Conservation (phyloP, 768 basidiomycete species). For the Suillus plorans region DNA sequence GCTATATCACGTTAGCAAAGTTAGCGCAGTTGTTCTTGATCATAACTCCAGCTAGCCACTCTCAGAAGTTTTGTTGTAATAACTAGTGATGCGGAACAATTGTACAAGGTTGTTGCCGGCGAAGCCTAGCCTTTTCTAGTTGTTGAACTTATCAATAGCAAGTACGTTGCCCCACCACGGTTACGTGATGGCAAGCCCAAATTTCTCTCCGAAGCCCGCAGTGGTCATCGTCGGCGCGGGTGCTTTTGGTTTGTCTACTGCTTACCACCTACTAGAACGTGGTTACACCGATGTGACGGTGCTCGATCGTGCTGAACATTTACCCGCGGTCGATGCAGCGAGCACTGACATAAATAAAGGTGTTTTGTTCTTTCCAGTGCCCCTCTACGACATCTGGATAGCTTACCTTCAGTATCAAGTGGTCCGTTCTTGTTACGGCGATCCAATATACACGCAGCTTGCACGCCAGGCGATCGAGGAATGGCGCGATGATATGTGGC, state of each 20-base stretch:
- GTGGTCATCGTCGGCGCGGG: slow-evolving; percentile 79
- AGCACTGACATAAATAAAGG: slow-evolving; percentile 52
- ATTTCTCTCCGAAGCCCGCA: slow-evolving; percentile 24
- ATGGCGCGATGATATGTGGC: slow-evolving; percentile 76
- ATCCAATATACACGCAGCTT: slow-evolving; percentile 65
- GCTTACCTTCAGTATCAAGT: slow-evolving; percentile 39
- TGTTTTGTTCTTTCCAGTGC: slow-evolving; percentile 5
- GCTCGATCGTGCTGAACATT: slow-evolving; percentile 62
- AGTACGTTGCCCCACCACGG: not conserved
- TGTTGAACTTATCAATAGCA: not conserved
- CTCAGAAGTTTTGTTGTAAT: too few species aligned
- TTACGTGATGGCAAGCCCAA: not conserved
- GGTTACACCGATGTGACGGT: slow-evolving; percentile 73
- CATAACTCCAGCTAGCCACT: too few species aligned
- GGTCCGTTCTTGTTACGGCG: slow-evolving; percentile 71
- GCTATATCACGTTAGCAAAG: too few species aligned
- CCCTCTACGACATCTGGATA: not conserved
- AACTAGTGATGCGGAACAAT: too few species aligned
- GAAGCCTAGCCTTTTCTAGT: too few species aligned
- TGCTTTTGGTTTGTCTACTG: slow-evolving; percentile 86
- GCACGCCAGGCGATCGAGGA: slow-evolving; percentile 73
- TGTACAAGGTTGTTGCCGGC: too few species aligned
- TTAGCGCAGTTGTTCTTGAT: too few species aligned
- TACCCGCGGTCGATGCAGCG: slow-evolving; percentile 86
- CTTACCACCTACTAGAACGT: slow-evolving; percentile 68